Conservation (phyloP, 2,329 filamentous ascomycete genomes). For the Ophiostoma triangulosporum region DNA sequence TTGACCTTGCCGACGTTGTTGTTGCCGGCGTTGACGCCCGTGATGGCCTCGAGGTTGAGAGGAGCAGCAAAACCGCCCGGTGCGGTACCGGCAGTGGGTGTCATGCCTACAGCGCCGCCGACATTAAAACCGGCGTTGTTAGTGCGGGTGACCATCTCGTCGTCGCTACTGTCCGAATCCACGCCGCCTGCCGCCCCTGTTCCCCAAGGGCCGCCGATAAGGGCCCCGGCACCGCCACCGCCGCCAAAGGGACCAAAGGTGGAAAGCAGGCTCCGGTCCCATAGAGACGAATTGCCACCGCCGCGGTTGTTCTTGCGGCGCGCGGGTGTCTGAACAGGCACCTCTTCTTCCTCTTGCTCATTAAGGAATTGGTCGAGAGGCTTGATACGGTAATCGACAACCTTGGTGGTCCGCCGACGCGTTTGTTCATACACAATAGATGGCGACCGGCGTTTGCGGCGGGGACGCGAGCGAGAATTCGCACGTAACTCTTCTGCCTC, state of each 20-base stretch:
- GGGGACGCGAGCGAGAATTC: conserved; percentile 35
- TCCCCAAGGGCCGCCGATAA: conserved; percentile 63
- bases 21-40: conserved; percentile 32
- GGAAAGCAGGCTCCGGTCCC: conserved; percentile 75
- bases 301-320: conserved; percentile 52
- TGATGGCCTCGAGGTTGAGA: conserved; percentile 26
- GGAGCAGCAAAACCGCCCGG: conserved; percentile 15
- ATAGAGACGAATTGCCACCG: conserved; percentile 41
- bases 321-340: conserved; percentile 52
- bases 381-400: conserved; percentile 77
- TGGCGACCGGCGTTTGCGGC: conserved; percentile 38
- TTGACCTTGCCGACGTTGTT: conserved; percentile 89
- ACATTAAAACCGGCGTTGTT: conserved; percentile 32
- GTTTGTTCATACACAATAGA: conserved; percentile 47
- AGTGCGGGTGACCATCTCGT: conserved; percentile 45
- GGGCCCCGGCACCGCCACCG: conserved; percentile 55
- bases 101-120: conserved; percentile 49
- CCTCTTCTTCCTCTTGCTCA: conserved; percentile 63
- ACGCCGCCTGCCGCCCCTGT: conserved; percentile 62
- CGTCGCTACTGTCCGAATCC: conserved; percentile 94
- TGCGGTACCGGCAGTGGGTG: conserved; percentile 34
- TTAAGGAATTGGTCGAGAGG: conserved; percentile 58
- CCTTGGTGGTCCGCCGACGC: conserved; percentile 44
- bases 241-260: conserved; percentile 90
- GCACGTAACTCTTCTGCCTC: conserved; percentile 49